phyloP scores from a whole-genome alignment of 1,284 basidiomycete species.

The Xerocomus nothofagi region DNA sequence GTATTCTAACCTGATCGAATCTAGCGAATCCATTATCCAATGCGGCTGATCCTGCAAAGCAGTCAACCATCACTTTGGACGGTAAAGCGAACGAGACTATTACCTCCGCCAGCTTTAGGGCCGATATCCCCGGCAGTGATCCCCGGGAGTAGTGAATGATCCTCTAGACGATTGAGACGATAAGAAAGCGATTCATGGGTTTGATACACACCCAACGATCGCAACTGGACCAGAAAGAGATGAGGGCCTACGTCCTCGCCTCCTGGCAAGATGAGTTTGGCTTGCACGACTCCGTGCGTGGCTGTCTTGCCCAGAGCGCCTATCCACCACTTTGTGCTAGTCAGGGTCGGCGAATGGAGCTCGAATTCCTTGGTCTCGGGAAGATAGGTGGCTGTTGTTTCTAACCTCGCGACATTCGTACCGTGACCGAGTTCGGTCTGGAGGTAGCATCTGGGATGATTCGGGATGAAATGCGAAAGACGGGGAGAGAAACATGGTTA shows the following conservation, averaged over 20 bases:
- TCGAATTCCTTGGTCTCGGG: slow-evolving; percentile 70
- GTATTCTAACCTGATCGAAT: slow-evolving; percentile 73
- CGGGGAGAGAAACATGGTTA: slow-evolving; percentile 7
- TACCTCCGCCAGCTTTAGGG: slow-evolving; percentile 43
- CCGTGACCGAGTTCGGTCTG: slow-evolving; percentile 81
- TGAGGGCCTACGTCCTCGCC: slow-evolving; percentile 73
- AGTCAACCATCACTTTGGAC: neutral
- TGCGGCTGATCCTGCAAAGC: slow-evolving; percentile 47
- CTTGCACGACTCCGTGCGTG: slow-evolving; percentile 79
- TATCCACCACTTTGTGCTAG: slow-evolving; percentile 85
- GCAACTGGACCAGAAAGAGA: slow-evolving; percentile 71
- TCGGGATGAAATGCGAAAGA: neutral
- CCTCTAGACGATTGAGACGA: slow-evolving; percentile 41
- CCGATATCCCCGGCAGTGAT: slow-evolving; percentile 73
- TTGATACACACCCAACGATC: slow-evolving; percentile 49
- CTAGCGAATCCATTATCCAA: slow-evolving; percentile 73
- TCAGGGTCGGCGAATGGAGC: slow-evolving; percentile 74
- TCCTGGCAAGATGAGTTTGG: slow-evolving; percentile 66
- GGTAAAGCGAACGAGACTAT: neutral
- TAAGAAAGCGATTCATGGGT: neutral
- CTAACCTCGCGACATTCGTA: slow-evolving; percentile 66
- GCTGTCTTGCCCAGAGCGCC: slow-evolving; percentile 71
- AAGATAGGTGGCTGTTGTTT: slow-evolving; percentile 79
- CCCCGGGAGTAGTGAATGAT: slow-evolving; percentile 62
- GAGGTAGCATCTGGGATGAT: slow-evolving; percentile 51